A percentile compares a stretch with the other conserved stretches of the same genome.
Conservation (phyloP, 768 basidiomycete species). For the Leucosporidium scottii region DNA sequence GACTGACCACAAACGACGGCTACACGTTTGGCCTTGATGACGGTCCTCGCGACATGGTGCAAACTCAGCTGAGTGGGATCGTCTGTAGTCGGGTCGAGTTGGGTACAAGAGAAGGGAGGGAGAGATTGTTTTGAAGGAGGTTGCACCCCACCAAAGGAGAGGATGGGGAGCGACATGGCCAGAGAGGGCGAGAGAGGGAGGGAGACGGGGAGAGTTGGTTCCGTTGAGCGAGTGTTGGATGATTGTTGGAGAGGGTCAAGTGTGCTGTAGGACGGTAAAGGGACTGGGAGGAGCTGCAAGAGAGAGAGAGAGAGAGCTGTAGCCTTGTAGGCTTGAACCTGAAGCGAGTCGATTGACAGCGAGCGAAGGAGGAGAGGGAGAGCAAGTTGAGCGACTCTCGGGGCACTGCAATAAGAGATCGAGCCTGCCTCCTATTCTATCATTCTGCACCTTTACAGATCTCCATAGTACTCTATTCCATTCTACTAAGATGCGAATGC, state of each 20-base stretch:
- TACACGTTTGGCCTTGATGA: slow-evolving; percentile 70
- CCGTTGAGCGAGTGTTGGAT: no score
- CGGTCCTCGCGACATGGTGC: slow-evolving; percentile 42
- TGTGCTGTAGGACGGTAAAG: neutral
- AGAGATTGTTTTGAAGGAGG: neutral
- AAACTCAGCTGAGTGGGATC: slow-evolving; percentile 4
- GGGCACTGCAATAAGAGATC: no score
- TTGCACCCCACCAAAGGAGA: slow-evolving; percentile 14
- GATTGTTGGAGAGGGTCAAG: neutral
- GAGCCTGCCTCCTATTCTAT: no score
- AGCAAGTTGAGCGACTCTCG: no score
- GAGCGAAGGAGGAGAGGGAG: neutral
- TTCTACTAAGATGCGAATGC: no score
- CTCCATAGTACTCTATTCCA: no score
- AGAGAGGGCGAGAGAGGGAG: neutral
- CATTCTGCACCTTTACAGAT: no score
- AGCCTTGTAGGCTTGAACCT: no score
- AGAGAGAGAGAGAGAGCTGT: no score
- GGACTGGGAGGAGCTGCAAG: no score
- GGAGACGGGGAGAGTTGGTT: neutral
- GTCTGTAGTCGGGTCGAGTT: neutral
- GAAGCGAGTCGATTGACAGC: no score
- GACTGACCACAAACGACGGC: slow-evolving; percentile 78
- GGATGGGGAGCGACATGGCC: slow-evolving; percentile 4
- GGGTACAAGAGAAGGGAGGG: slow-evolving; percentile 6